These are phyloP conservation scores for Reutealis trisperma DNA, from an alignment of 345 rosid genomes.

Conservation along the genomic window DNA sequence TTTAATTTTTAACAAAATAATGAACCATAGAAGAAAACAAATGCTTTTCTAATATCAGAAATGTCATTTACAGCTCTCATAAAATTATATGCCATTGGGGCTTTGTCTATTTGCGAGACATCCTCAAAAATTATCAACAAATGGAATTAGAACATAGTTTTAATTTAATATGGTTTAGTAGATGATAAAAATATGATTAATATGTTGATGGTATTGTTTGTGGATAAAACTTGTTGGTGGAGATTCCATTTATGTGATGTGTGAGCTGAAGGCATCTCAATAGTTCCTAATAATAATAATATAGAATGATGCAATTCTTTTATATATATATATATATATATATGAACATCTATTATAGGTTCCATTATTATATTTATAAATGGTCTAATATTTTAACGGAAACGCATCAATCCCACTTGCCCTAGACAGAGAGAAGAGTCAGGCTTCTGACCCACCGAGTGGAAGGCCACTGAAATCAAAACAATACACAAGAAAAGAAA, in stretches of 20 bases:
- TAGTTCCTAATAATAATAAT: too few species aligned
- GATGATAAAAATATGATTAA: neutral
- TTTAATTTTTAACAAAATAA: too few species aligned
- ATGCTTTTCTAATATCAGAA: too few species aligned
- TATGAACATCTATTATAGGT: neutral
- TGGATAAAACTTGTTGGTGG: neutral
- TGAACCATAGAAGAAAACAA: too few species aligned
- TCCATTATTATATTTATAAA: neutral
- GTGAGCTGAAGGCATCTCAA: neutral
- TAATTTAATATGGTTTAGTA: neutral
- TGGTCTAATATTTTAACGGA: neutral
- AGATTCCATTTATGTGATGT: constrained; percentile 14
- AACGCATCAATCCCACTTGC: neutral
- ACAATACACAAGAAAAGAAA: neutral
- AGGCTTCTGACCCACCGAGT: constrained; percentile 11
- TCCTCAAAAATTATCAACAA: too few species aligned
- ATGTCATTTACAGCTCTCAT: too few species aligned
- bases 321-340: too few species aligned
- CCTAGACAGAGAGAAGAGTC: neutral
- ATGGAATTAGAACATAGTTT: neutral
- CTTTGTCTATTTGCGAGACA: too few species aligned
- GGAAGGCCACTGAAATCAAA: constrained; percentile 21
- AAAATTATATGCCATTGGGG: too few species aligned
- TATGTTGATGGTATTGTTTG: neutral
- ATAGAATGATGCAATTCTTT: neutral